Conservation (phyloP, 2,329 filamentous ascomycete genomes). For the Cyphellophora attinorum region DNA sequence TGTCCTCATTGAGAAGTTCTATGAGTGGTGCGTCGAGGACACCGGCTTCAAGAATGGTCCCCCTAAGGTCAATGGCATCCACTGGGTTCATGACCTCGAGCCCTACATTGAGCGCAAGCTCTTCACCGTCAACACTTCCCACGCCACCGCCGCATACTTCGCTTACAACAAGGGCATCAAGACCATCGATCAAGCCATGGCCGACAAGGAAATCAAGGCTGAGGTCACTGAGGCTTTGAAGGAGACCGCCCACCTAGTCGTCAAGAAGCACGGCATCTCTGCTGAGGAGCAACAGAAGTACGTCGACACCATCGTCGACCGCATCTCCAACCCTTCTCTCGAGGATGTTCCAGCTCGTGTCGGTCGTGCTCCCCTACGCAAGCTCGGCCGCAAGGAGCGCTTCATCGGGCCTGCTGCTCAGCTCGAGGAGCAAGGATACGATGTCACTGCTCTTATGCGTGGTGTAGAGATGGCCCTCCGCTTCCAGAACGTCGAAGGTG, state of each 20-base stretch:
- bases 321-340: constrained; percentile 71
- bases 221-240: constrained; percentile 70
- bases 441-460: constrained; percentile 64
- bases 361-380: constrained; percentile 85
- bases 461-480: constrained; percentile 86
- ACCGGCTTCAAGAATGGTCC: constrained; percentile 66
- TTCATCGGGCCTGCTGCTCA: constrained; percentile 88
- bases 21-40: constrained; percentile 93
- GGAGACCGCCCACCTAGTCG: constrained; percentile 80
- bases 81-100: constrained; percentile 83
- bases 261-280: constrained; percentile 73
- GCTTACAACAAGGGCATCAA: constrained; percentile 77
- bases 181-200: constrained; percentile 81
- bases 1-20: constrained; percentile 96
- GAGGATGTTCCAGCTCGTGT: constrained; percentile 93
- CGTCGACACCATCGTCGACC: constrained; percentile 81
- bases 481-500: constrained; percentile 88
- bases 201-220: constrained; percentile 67
- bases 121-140: constrained; percentile 97
- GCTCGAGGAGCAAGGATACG: constrained; percentile 70
- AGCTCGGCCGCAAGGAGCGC: constrained; percentile 88
- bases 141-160: constrained; percentile 93
- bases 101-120: constrained; percentile 99
- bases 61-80: constrained; percentile 75
- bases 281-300: constrained; percentile 71